Evolutionary conservation across 2,329 filamentous ascomycete genomes (phyloP), one percentile per base, ranked within the genome.

Genomic region (Fusarium protoensiforme): DNA sequence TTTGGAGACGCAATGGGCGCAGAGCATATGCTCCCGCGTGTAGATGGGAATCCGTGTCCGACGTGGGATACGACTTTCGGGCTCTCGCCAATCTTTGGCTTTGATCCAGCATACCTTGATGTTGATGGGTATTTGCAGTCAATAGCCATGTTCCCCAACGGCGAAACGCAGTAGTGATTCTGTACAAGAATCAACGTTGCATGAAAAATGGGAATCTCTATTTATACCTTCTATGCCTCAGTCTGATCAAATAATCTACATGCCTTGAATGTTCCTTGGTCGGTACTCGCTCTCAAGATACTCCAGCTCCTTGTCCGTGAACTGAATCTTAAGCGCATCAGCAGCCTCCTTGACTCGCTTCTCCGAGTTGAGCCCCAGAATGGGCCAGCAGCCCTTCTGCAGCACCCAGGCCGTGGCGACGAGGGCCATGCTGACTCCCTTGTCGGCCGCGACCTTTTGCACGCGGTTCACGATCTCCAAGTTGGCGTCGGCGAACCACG

Each of bases 361-460:
- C 36, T 87, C 83, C 61, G 85, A 92, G 70, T 85, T 88, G 73
- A 93, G 83, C 0, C 92, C 91, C 51, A 92, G 81, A 67, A 93
- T 92, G 0, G 91, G 91, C 69, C 85, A 89, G 16, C 85, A 82
- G 0, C 87, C 86, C 35, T 86, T 84, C 60, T 87, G 85, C 72
- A 89, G 81, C 62, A 87, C 86, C 92, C 92, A 94, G 1, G 91
- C 91, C 48, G 92, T 85, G 0, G 91, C 87, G 6, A 93, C 87
- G 64, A 92, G 87, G 51, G 89, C 88, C 87, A 93, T 93, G 71
- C 85, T 88, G 78, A 88, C 86, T 1, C 83, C 86, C 72, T 86
- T 86, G 81, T 90, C 89, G 70, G 85, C 83, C 0, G 90, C 89
- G 16, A 92, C 72, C 78, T 92, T 87, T 79, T 91, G 85, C 3